Percentiles rank a stretch among this genome's conserved stretches.
Evolutionary conservation across 441 rosid species (phyloP).

Genomic region (Euphorbia neoarborescens): DNA sequence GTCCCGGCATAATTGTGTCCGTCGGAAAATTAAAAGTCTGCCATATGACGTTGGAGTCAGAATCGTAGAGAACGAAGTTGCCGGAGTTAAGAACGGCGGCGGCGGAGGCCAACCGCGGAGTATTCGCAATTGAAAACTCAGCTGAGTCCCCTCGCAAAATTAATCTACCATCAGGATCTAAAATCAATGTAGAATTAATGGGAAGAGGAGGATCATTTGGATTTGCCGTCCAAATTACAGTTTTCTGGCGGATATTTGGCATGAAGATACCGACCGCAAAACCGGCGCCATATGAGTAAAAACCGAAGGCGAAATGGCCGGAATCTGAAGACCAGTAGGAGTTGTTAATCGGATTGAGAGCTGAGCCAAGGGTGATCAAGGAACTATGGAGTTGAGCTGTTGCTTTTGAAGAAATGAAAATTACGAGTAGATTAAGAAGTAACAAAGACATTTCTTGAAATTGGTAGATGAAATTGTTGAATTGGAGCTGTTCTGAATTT

Average conservation of each 20-base stretch:
- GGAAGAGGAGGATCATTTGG: constrained; percentile 20
- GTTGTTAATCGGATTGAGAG: constrained; percentile 4
- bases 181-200: constrained; percentile 6
- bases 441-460: neutral
- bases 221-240: constrained; percentile 28
- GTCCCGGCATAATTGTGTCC: constrained; percentile 26
- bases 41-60: constrained; percentile 18
- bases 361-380: constrained; percentile 8
- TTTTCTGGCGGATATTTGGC: constrained; percentile 11
- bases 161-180: constrained; percentile 17
- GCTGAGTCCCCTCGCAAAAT: constrained; percentile 9
- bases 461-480: neutral
- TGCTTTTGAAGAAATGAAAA: neutral
- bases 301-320: constrained; percentile 24
- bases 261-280: constrained; percentile 24
- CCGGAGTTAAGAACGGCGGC: constrained; percentile 35
- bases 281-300: constrained; percentile 21
- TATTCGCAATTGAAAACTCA: neutral
- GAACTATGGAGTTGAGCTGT: neutral
- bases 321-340: constrained; percentile 21
- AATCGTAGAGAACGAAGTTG: constrained; percentile 31
- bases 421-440: neutral
- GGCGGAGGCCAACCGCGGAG: neutral
- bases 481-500: neutral
- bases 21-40: constrained; percentile 23